phyloP scores from a whole-genome alignment of 2,329 filamentous ascomycete species.

The Eurotiales sp. region DNA sequence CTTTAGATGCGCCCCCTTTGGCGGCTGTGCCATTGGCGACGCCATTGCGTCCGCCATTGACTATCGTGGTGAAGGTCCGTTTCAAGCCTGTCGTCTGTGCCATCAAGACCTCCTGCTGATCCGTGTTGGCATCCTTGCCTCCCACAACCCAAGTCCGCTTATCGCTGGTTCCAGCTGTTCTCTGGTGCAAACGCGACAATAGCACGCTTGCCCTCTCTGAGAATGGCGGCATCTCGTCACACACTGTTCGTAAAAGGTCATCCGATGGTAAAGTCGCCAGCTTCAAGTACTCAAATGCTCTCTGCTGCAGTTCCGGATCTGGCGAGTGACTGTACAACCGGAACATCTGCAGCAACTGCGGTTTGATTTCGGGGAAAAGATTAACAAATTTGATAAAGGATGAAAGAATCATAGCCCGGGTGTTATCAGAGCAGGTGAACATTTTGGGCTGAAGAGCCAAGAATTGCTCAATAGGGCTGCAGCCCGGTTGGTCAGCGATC shows the following conservation, averaged over 20 bases:
- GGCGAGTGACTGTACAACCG: slow-evolving; percentile 88
- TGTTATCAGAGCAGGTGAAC: slow-evolving; percentile 79
- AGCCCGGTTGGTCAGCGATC: slow-evolving; percentile 85
- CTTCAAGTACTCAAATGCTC: slow-evolving; percentile 90
- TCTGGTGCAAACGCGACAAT: slow-evolving; percentile 87
- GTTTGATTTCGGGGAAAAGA: slow-evolving; percentile 96
- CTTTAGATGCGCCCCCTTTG: slow-evolving; percentile 48
- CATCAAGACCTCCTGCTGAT: slow-evolving; percentile 73
- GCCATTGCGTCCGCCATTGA: slow-evolving; percentile 33
- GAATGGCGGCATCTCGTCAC: slow-evolving; percentile 98
- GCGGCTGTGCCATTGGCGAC: slow-evolving; percentile 28
- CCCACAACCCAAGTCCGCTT: slow-evolving; percentile 98
- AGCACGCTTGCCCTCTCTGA: slow-evolving; percentile 90
- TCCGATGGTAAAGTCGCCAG: slow-evolving; percentile 83
- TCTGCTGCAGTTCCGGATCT: slow-evolving; percentile 91
- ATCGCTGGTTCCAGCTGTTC: slow-evolving; percentile 87
- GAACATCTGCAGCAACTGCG: slow-evolving; percentile 87
- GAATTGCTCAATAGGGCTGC: slow-evolving; percentile 96
- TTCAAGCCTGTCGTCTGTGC: slow-evolving; percentile 78
- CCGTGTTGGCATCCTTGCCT: slow-evolving; percentile 86
- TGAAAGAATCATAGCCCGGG: slow-evolving; percentile 88
- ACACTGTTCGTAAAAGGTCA: slow-evolving; percentile 86
- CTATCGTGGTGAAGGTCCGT: slow-evolving; percentile 68
- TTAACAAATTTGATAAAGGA: slow-evolving; percentile 98
- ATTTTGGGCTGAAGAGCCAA: slow-evolving; percentile 88